Evolutionary conservation across 2,329 filamentous ascomycete genomes (phyloP).

Genomic region (Ilyonectria mors-panacis): DNA sequence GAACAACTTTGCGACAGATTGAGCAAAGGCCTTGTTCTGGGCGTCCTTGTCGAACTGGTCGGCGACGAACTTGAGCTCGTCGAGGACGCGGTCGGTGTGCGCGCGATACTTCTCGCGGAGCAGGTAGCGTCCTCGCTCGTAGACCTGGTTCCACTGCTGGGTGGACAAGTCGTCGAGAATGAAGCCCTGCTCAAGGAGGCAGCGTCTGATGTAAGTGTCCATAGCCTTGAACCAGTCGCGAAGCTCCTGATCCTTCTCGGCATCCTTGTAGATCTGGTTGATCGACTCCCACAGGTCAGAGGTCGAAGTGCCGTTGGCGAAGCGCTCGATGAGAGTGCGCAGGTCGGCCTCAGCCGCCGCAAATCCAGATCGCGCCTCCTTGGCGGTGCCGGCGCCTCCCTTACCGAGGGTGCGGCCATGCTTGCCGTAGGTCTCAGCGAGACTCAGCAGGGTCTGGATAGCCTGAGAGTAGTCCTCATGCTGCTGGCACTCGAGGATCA

Average conservation of each 20-base stretch:
- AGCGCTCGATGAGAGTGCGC: conserved; percentile 91
- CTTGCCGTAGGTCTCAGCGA: conserved; percentile 88
- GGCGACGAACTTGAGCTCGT: conserved; percentile 91
- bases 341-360: conserved; percentile 81
- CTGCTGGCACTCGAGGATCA: conserved; percentile 96
- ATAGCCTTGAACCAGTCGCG: conserved; percentile 90
- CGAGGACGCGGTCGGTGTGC: conserved; percentile 88
- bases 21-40: conserved; percentile 85
- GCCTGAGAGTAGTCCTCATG: conserved; percentile 94
- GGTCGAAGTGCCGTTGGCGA: conserved; percentile 93
- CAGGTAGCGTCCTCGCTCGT: conserved; percentile 88
- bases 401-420: conserved; percentile 78
- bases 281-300: conserved; percentile 90
- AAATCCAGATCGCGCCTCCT: conserved; percentile 80
- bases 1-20: conserved; percentile 87
- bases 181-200: conserved; percentile 90
- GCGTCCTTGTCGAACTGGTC: conserved; percentile 92
- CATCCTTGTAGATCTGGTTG: conserved; percentile 87
- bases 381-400: conserved; percentile 77
- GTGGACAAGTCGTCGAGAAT: conserved; percentile 87
- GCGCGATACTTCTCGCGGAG: conserved; percentile 89
- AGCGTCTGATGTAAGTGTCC: conserved; percentile 84
- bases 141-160: conserved; percentile 85
- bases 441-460: conserved; percentile 86
- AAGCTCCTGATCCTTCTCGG: conserved; percentile 88